Conservation (phyloP, 2,329 filamentous ascomycete species). For the Sarocladiaceae sp. region DNA sequence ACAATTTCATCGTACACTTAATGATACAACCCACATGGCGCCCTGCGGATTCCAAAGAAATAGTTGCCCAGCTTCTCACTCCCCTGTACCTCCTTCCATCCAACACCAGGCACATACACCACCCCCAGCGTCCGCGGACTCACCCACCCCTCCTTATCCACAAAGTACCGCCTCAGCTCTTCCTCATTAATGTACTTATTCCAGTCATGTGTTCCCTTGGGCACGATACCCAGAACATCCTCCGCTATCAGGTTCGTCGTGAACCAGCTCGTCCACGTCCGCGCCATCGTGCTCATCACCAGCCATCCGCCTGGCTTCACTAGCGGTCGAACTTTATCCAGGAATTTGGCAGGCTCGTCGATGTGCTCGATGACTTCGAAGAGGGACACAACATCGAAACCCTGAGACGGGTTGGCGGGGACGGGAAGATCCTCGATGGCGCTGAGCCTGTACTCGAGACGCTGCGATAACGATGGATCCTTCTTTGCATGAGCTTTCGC, state of each 20-base stretch:
- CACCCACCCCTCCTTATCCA: constrained; percentile 50
- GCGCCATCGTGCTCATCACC: constrained; percentile 83
- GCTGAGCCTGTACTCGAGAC: constrained; percentile 67
- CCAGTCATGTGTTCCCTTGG: constrained; percentile 93
- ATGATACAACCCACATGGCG: background rate
- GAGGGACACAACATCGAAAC: constrained; percentile 75
- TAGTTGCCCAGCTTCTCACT: constrained; percentile 91
- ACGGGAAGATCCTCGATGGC: constrained; percentile 64
- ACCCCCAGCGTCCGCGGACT: constrained; percentile 65
- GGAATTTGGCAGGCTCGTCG: constrained; percentile 65
- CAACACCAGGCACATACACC: constrained; percentile 81
- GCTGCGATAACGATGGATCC: constrained; percentile 60
- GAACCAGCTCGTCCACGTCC: constrained; percentile 83
- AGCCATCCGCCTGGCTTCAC: constrained; percentile 91
- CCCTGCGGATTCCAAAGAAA: constrained; percentile 74
- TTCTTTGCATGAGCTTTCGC: constrained; percentile 68
- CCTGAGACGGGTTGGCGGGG: constrained; percentile 30
- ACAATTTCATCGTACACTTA: too few species aligned
- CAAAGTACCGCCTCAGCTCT: constrained; percentile 59
- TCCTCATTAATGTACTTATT: constrained; percentile 85
- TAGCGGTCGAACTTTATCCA: constrained; percentile 64
- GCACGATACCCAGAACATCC: constrained; percentile 80
- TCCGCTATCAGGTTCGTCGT: constrained; percentile 92
- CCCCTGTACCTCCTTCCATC: constrained; percentile 77
- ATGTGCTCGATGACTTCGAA: constrained; percentile 98